Evolutionary conservation across 1,284 basidiomycete genomes (phyloP).

Genomic region (Porogramme epimiltina): DNA sequence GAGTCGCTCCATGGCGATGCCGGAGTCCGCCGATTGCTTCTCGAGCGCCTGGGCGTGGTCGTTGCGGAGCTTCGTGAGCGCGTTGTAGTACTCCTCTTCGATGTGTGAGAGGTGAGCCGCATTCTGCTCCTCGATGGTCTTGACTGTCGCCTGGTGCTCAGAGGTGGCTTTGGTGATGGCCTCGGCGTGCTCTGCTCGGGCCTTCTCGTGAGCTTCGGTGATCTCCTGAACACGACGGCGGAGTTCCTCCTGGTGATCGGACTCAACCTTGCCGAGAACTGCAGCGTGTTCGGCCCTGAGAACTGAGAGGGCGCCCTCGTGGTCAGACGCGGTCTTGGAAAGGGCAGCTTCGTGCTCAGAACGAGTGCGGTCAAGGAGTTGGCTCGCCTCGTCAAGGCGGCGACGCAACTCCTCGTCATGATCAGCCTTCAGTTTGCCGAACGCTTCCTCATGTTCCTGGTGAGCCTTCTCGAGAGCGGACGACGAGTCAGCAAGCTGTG

Average conservation of each 20-base stretch:
- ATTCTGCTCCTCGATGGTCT: constrained; percentile 61
- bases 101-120: constrained; percentile 59
- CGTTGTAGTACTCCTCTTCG: constrained; percentile 80
- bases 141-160: constrained; percentile 58
- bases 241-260: constrained; percentile 38
- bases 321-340: constrained; percentile 51
- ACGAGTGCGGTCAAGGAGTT: constrained; percentile 37
- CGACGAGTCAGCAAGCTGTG: constrained; percentile 33
- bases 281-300: constrained; percentile 60
- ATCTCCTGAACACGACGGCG: constrained; percentile 29
- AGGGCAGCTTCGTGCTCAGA: constrained; percentile 56
- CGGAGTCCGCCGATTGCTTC: constrained; percentile 59
- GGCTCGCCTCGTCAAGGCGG: constrained; percentile 28
- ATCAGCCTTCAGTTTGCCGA: constrained; percentile 37
- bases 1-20: constrained; percentile 61
- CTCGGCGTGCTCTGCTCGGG: constrained; percentile 51
- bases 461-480: constrained; percentile 31
- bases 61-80: constrained; percentile 66
- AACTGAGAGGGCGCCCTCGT: constrained; percentile 55
- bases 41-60: constrained; percentile 68
- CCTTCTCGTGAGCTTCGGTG: constrained; percentile 37
- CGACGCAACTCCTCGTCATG: constrained; percentile 37
- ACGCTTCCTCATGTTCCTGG: constrained; percentile 36
- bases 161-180: constrained; percentile 47
- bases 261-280: constrained; percentile 61